phyloP scores from a whole-genome alignment of 208 protist species.

The Wallacemonas sp. region DNA sequence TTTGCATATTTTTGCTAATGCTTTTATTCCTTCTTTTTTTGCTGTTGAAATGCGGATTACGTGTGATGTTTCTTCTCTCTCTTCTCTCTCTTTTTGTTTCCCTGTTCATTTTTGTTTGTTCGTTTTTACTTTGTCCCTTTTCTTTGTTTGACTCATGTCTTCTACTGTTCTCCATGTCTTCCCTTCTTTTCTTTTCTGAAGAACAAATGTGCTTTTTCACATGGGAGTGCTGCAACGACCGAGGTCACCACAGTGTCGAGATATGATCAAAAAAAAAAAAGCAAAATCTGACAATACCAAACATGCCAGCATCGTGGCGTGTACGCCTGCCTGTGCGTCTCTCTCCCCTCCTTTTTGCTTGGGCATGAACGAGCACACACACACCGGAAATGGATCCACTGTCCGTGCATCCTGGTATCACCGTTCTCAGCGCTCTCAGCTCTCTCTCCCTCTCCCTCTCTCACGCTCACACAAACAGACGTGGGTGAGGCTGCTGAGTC shows the following conservation, averaged over 20 bases:
- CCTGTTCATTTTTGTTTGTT: slow-evolving; percentile 4
- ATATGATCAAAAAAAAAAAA: not conserved
- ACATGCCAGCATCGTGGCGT: no score
- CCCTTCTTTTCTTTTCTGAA: slow-evolving; percentile 1
- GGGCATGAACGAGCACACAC: no score
- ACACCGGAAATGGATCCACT: no score
- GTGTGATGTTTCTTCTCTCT: slow-evolving; percentile 1
- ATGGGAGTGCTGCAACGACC: not conserved
- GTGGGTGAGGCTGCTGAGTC: no score
- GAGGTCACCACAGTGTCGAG: not conserved
- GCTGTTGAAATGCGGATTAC: not conserved
- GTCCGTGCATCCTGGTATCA: no score
- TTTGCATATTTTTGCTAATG: no score
- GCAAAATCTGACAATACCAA: no score
- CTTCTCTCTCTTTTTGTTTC: slow-evolving; percentile 7
- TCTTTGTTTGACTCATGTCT: not conserved
- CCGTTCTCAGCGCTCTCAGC: no score
- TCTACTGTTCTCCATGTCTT: slow-evolving; percentile 5
- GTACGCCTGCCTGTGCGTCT: no score
- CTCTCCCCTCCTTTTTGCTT: no score
- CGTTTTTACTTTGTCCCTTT: not conserved
- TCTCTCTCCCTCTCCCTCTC: no score
- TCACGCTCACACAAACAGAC: no score
- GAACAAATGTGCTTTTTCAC: not conserved
- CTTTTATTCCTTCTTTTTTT: slow-evolving; percentile 19